Evolutionary conservation across 2,329 filamentous ascomycete genomes (phyloP).

Genomic region (Xylaria sp.): DNA sequence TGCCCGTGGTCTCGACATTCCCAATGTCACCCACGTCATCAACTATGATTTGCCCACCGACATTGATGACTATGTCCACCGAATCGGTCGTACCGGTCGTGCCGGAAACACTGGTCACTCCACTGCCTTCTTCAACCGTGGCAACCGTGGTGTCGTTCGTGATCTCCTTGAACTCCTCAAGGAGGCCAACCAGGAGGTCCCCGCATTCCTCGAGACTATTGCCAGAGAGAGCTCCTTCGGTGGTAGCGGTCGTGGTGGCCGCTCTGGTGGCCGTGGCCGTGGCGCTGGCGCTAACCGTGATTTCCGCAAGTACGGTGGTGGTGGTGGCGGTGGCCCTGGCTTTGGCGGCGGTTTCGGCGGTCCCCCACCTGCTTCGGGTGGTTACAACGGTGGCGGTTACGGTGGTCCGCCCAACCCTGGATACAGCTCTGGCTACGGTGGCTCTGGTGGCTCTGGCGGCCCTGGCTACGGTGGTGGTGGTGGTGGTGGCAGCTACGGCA

Average conservation of each 20-base stretch:
- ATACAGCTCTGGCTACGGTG: constrained; percentile 39
- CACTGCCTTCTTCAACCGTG: constrained; percentile 99
- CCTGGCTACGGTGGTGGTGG: constrained; percentile 38
- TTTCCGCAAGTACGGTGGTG: constrained; percentile 28
- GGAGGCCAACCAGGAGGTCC: constrained; percentile 97
- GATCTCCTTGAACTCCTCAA: constrained; percentile 97
- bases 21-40: constrained; percentile 94
- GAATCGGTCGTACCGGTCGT: constrained; percentile 99
- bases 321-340: constrained; percentile 42
- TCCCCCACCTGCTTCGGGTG: constrained; percentile 32
- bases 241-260: constrained; percentile 53
- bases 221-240: constrained; percentile 88
- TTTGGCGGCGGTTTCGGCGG: constrained; percentile 33
- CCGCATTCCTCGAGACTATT: constrained; percentile 91
- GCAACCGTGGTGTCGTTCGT: constrained; percentile 94
- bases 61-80: constrained; percentile 97
- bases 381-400: constrained; percentile 42
- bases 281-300: constrained; percentile 52
- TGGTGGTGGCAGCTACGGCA: constrained; percentile 37
- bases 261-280: constrained; percentile 67
- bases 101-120: constrained; percentile 98
- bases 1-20: constrained; percentile 85
- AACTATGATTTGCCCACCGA: constrained; percentile 99
- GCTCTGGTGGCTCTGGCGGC: constrained; percentile 37
- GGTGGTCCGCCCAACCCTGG: constrained; percentile 38